These are phyloP conservation scores for Eucalyptus rudis DNA, from an alignment of 345 rosid species.

Conservation along the genomic window DNA sequence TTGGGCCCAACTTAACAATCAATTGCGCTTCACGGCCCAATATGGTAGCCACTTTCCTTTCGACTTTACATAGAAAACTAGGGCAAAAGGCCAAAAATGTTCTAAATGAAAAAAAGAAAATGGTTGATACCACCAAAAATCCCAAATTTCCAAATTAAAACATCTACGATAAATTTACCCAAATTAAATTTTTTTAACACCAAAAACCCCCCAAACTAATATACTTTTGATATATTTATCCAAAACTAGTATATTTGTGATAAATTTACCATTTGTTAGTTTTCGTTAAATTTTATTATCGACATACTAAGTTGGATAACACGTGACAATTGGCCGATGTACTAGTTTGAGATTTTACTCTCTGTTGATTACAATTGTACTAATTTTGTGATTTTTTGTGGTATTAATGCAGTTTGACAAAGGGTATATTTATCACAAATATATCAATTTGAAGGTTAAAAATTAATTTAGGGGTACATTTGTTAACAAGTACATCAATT, in stretches of 20 bases:
- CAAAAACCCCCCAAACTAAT: no score
- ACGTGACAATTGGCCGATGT: rapidly evolving
- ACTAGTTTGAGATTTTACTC: rapidly evolving
- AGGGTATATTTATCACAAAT: no score
- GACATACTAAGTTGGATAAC: rapidly evolving
- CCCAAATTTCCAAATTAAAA: no score
- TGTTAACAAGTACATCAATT: no score
- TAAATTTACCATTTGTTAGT: rapidly evolving
- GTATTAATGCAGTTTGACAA: rapidly evolving
- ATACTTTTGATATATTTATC: no score
- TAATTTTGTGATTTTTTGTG: no score
- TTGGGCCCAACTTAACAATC: neutral
- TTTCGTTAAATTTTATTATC: no score
- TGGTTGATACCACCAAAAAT: no score
- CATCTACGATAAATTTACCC: rapidly evolving
- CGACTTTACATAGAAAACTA: neutral
- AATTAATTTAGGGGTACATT: no score
- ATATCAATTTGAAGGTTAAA: rapidly evolving
- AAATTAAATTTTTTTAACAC: no score
- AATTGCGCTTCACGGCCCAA: neutral
- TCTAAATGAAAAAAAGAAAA: neutral
- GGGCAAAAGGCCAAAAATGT: neutral
- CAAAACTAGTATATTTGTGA: rapidly evolving
- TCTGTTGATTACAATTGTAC: rapidly evolving
- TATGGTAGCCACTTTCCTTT: neutral